phyloP scores from a whole-genome alignment of 2,329 filamentous ascomycete species.

The Alternaria hordeiaustralica region DNA sequence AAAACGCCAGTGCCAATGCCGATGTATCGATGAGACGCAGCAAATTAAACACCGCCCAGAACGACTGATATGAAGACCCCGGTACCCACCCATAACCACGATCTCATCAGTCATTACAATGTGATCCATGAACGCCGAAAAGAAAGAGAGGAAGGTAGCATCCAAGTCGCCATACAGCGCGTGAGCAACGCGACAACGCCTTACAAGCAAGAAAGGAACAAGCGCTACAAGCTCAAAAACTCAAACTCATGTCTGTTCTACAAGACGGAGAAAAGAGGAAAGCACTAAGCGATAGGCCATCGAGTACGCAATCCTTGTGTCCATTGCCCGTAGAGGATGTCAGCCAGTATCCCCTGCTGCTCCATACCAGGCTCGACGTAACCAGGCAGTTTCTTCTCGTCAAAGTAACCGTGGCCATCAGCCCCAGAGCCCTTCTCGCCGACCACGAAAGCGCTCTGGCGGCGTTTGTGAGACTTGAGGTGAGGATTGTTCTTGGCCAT shows the following conservation, averaged over 20 bases:
- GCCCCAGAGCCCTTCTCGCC: constrained; percentile 55
- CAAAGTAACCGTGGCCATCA: constrained; percentile 36
- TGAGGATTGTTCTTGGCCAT: constrained; percentile 85
- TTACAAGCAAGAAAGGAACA: background rate
- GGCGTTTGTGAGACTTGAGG: constrained; percentile 74
- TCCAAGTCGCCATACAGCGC: background rate
- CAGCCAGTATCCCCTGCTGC: constrained; percentile 85
- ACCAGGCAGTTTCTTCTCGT: constrained; percentile 63
- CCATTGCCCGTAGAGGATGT: constrained; percentile 92
- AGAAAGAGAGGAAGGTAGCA: background rate
- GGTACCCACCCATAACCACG: background rate
- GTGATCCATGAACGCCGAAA: background rate
- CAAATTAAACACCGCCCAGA: background rate
- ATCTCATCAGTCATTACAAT: constrained; percentile 1
- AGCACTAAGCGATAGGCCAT: constrained; percentile 46
- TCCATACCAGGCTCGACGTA: constrained; percentile 78
- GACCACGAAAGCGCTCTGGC: constrained; percentile 46
- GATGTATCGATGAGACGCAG: background rate
- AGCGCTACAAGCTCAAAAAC: background rate
- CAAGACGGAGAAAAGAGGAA: background rate
- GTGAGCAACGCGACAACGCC: background rate
- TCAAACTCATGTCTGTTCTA: background rate
- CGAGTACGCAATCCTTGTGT: constrained; percentile 73
- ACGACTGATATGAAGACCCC: background rate
- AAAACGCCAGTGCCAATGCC: background rate